Conservation (phyloP, 768 basidiomycete species). For the Pilatotrama ljubarskyi region DNA sequence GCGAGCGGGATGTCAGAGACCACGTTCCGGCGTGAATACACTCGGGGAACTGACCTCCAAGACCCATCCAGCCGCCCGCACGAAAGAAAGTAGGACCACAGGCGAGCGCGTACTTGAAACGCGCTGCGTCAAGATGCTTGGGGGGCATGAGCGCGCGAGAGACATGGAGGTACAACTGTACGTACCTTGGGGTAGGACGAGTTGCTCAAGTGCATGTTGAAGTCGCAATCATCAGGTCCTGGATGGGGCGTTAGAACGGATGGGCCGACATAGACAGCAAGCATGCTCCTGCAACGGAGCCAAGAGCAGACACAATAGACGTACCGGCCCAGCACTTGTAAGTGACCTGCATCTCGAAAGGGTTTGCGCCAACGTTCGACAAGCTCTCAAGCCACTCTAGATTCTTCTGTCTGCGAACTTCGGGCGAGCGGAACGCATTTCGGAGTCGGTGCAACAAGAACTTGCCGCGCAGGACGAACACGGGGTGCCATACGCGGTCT, state of each 20-base stretch:
- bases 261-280: not conserved
- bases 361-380: conserved; percentile 56
- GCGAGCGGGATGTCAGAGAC: not conserved
- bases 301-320: not conserved
- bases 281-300: not conserved
- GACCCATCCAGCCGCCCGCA: conserved; percentile 60
- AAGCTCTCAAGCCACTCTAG: conserved; percentile 49
- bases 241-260: not conserved
- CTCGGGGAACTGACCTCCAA: conserved; percentile 42
- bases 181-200: conserved; percentile 75
- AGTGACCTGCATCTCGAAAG: conserved; percentile 43
- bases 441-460: conserved; percentile 36
- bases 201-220: conserved; percentile 76
- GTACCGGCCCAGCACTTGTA: not conserved
- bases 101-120: conserved; percentile 46
- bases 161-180: not conserved
- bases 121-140: conserved; percentile 37
- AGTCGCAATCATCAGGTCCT: conserved; percentile 75
- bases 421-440: conserved; percentile 35
- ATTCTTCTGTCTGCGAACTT: conserved; percentile 17
- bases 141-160: not conserved
- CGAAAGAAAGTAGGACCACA: conserved; percentile 59
- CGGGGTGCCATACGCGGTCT: conserved; percentile 59
- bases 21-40: not conserved
- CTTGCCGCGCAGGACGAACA: conserved; percentile 37